Evolutionary conservation across 495 filamentous ascomycete species (phyloP), one percentile per base, ranked within the genome.

Genomic region (Tuber microsphaerosporum): DNA sequence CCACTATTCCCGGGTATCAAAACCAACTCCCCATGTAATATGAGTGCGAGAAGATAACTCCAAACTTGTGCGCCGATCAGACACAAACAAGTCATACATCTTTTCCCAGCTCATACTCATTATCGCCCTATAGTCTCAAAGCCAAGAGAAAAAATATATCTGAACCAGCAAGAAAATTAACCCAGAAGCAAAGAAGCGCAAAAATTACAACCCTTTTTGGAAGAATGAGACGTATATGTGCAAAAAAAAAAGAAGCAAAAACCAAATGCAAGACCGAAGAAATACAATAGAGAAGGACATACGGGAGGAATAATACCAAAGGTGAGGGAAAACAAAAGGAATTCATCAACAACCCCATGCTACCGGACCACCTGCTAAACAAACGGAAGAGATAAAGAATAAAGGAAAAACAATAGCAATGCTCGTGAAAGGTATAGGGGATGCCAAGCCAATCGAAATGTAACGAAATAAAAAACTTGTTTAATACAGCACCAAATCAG

Each of bases 191-290:
- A 71, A 79, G 74, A 79, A 79, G 76, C 65, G 45, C 70, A 75
- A 75, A 79, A 79, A 79, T 79, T 79, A 79, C 77, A 79, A 79
- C 76, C 77, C 56, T 34, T 65, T 79, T 79, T 79, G 78, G 78
- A 79, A 68, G 72, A 79, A 78, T 42, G 69, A 71, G 56, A 65
- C 56, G 56, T 65, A 65, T 65, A 65, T 65, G 56, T 65, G 56
- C 56, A 65, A 79, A 77, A 70, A 77, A 70, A 42, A 42, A 74
- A 71, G 78, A 79, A 69, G 68, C n/a, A 75, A 71, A 69, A 76
- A 73, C 73, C 69, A 69, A 51, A 46, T 70, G 77, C 46, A 79
- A 70, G 70, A 73, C 70, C 77, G 44, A 74, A 78, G 73, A 75
- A 78, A 78, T 61, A 73, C 70, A 65, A 43, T 72, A 79, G 77